Evolutionary conservation across 352 stramenopile genomes (phyloP), one percentile per base, ranked within the genome.

Genomic region (Saprolegnia diclina): DNA sequence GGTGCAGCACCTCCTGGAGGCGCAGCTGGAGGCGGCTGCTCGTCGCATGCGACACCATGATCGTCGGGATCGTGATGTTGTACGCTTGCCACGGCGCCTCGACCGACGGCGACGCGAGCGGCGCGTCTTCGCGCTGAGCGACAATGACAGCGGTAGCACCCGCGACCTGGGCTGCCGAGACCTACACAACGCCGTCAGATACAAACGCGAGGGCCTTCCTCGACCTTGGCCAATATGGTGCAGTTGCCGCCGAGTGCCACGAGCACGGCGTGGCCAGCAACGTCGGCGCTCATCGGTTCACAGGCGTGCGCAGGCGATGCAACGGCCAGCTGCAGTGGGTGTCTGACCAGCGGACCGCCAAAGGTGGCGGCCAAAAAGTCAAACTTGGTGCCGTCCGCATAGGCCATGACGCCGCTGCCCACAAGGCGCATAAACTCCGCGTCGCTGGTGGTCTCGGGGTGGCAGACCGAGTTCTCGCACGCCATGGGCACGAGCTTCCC

Each of bases 31-130:
- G 56, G 11, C 62, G 75, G 14, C 45, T 29, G 5, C 69, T 65
- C 6, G 79, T 89, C 13, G 62, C 37, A 4, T 52, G 72, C 4
- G 81, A 81, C 21, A 91, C 72, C 16, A 72, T 69, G 7, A 74
- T 72, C 5, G 79, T 75, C 9, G 77, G 72, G 35, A 89, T 87
- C 18, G 79, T 87, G 62, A 89, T 81, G 66, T 91, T 89, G 79
- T 91, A 91, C 18, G 66, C 81, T 18, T 79, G 55, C 83, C 83
- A 91, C 57, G 46, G 72, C 22, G 83, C 72, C n/a, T 64, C n/a
- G 0, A 86, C 77, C 1, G 53, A 52, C n/a, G 83, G 76, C 21
- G 76, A 77, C 1, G 54, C 76, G 14, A 83, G 56, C 0, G 70
- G 73, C 11, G 40, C 46, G 37, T 75, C 78, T n/a, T 61, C 61